Evolutionary conservation across 257 asterid genomes (phyloP).

Genomic region (Rauvolfia tetraphylla): DNA sequence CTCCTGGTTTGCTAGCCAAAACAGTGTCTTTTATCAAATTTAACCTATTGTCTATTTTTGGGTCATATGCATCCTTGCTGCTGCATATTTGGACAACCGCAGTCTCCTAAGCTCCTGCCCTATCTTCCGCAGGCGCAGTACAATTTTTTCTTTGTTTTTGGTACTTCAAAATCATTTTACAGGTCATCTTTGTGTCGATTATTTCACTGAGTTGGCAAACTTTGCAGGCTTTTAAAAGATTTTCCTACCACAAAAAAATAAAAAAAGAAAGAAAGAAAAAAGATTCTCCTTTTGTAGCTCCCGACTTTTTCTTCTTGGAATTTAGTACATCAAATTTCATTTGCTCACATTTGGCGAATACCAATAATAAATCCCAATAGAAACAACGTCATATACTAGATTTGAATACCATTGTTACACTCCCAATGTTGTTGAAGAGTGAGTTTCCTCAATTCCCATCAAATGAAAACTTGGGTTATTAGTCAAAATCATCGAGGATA

Average conservation of each 20-base stretch:
- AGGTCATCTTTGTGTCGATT: neutral
- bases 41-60: neutral
- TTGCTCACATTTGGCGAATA: neutral
- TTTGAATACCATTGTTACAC: no score
- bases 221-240: neutral
- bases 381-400: no score
- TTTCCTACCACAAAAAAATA: neutral
- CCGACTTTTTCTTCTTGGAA: neutral
- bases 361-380: neutral
- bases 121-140: neutral
- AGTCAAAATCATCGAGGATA: neutral
- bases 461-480: neutral
- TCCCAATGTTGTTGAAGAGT: neutral
- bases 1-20: no score
- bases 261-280: no score
- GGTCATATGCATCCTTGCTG: neutral
- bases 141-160: neutral
- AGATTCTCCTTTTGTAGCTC: neutral
- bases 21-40: no score
- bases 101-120: neutral
- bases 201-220: neutral
- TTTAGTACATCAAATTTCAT: neutral
- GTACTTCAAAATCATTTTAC: slow-evolving; percentile 1
- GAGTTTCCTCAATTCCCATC: no score
- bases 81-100: neutral